Evolutionary conservation across 2,329 filamentous ascomycete species (phyloP), one percentile per base, ranked within the genome.

Genomic region (Fusarium longipes): DNA sequence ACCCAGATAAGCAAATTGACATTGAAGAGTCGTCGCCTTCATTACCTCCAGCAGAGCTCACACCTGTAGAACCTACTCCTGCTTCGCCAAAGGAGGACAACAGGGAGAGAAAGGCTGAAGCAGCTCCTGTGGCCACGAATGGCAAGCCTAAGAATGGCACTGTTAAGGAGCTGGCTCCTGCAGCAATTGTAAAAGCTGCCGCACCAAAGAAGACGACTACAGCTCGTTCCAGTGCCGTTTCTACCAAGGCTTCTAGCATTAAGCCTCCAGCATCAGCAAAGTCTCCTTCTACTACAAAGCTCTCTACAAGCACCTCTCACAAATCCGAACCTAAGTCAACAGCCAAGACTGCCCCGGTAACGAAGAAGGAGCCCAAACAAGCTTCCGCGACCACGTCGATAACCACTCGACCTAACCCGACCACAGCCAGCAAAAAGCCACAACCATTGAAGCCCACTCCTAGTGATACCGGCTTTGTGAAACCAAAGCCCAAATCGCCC

Each of bases 401-500:
- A 27, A 44, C 56, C 12, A 57, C 76, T 29, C 81, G 77, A 53
- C 40, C 78, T 5, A 66, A 77, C 3, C 65, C 74, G 32, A 68
- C 79, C 5, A 75, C 77, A 24, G 63, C 77, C 17, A 68, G 67
- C 25, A 84, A 82, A 70, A 86, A 82, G 62, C 81, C 82, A 10
- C 74, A 79, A 11, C 73, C 82, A 4, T 70, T 82, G 32, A 82
- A 82, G 44, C 67, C 76, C 3, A 78, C 80, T 20, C 73, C 81
- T 25, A 74, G 74, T n/a, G 77, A 78, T 27, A 75, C 80, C 8
- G 80, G 78, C 4, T 84, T 85, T 62, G 79, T 82, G 27, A 89
- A 89, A 73, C 86, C 87, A 10, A 89, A 88, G 74, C 79, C 84
- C 38, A 89, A 87, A 76, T 92, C 91, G 12, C 89, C 89, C 3